Evolutionary conservation across 1,284 basidiomycete species (phyloP), one percentile per base, ranked within the genome.

Genomic region (Hortiboletus rubellus): DNA sequence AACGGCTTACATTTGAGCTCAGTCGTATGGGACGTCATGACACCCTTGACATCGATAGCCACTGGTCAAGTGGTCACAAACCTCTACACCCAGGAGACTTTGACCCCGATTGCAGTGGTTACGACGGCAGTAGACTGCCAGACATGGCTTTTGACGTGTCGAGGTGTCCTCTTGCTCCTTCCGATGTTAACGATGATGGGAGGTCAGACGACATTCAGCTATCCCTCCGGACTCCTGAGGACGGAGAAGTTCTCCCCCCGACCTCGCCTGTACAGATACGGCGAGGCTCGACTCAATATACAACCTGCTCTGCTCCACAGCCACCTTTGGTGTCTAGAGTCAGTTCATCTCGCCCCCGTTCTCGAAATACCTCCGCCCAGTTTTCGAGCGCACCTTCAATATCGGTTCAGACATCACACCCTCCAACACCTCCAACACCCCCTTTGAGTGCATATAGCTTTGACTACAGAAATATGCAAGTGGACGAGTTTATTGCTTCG

Each of bases 181-280:
- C 54, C 2, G 72, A 74, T 49, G 60, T 70, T 7, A 62, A 58
- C 10, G 69, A 70, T 10, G 68, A 72, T 17, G 69, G 63, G 41
- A 66, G 60, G 11, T 72, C 70, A 8, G 71, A 69, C 50, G 71
- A 67, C 18, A 60, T 60, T 30, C 68, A 59, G 34, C 36, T 44
- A 8, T 70, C 65, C 36, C 57, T 62, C 44, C 69, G 59, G 15
- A 74, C 66, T 31, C 69, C 69, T 36, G 66, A 65, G 37, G 67
- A 70, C 31, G 60, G 59, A 30, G 67, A 66, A 30, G 50, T 49
- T 22, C 40, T 70, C 37, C 53, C 66, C 11, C 17, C 61, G 37
- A 12, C 48, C 3, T 41, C 37, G 12, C 57, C 57, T 10, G 37
- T 14, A 27, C 52, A 42, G 40, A 11, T 46, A 14, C 18, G 18